These are phyloP conservation scores for Ogataea haglerorum DNA, from an alignment of 805 yeast species.

Conservation along the genomic window DNA sequence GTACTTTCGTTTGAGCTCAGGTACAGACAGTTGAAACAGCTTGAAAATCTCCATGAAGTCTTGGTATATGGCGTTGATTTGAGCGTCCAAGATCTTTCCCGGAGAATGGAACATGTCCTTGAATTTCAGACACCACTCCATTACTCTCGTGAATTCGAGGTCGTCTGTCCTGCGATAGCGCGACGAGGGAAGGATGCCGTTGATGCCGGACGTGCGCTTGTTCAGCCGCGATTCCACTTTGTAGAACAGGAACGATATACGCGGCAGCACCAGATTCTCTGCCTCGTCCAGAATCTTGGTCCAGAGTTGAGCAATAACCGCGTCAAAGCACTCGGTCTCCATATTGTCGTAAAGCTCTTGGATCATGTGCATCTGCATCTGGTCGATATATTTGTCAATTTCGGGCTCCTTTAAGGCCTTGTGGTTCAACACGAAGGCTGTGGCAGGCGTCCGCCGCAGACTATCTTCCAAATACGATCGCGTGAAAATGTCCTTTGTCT, in stretches of 20 bases:
- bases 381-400: constrained; percentile 22
- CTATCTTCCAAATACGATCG: constrained; percentile 24
- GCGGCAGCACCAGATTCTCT: constrained; percentile 72
- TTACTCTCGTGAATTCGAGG: constrained; percentile 26
- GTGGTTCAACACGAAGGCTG: constrained; percentile 17
- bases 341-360: constrained; percentile 28
- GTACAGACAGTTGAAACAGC: constrained; percentile 14
- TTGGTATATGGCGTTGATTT: constrained; percentile 21
- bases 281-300: constrained; percentile 62
- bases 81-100: constrained; percentile 24
- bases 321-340: constrained; percentile 31
- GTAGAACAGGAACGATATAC: constrained; percentile 44
- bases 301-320: constrained; percentile 60
- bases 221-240: constrained; percentile 20
- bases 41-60: constrained; percentile 17
- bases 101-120: constrained; percentile 28
- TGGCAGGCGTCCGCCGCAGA: constrained; percentile 20
- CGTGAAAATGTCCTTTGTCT: constrained; percentile 49
- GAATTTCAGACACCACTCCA: constrained; percentile 32
- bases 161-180: constrained; percentile 20
- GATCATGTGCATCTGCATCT: constrained; percentile 23
- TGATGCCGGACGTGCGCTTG: constrained; percentile 16
- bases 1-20: constrained; percentile 20
- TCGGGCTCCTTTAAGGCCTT: constrained; percentile 22
- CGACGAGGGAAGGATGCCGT: constrained; percentile 6